Conservation (phyloP, 805 yeast genomes). For the Komagataella ulmi region DNA sequence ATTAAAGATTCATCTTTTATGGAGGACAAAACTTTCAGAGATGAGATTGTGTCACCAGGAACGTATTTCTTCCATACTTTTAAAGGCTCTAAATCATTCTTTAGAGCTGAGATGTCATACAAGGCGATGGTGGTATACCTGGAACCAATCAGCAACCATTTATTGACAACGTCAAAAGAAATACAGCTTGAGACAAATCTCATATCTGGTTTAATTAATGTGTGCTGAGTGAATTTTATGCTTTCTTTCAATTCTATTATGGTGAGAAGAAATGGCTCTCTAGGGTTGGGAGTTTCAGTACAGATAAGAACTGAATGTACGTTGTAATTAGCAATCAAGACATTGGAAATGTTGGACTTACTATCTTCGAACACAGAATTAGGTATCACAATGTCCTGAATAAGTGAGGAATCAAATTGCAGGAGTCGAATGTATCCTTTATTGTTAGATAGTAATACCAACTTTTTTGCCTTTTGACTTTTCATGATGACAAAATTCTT, state of each 20-base stretch:
- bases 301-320: conserved; percentile 23
- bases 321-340: conserved; percentile 20
- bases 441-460: conserved; percentile 13
- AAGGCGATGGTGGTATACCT: conserved; percentile 55
- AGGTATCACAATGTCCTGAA: conserved; percentile 10
- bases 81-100: conserved; percentile 10
- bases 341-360: conserved; percentile 31
- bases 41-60: conserved; percentile 59
- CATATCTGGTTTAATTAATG: conserved; percentile 13
- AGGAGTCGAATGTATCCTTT: conserved; percentile 32
- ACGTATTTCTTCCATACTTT: conserved; percentile 32
- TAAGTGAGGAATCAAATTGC: conserved; percentile 18
- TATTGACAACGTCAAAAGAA: conserved; percentile 21
- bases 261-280: conserved; percentile 33
- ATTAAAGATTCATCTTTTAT: conserved; percentile 10
- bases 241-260: conserved; percentile 19
- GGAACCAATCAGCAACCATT: conserved; percentile 51
- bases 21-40: conserved; percentile 26
- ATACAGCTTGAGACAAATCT: conserved; percentile 49
- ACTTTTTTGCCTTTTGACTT: conserved; percentile 9
- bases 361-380: conserved; percentile 16
- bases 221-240: neutral
- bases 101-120: conserved; percentile 22
- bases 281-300: conserved; percentile 58
- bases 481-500: conserved; percentile 14